Percentiles rank a stretch among this genome's conserved stretches.
Evolutionary conservation across 768 basidiomycete genomes (phyloP).

Genomic region (Pleurotus tuber-regium): DNA sequence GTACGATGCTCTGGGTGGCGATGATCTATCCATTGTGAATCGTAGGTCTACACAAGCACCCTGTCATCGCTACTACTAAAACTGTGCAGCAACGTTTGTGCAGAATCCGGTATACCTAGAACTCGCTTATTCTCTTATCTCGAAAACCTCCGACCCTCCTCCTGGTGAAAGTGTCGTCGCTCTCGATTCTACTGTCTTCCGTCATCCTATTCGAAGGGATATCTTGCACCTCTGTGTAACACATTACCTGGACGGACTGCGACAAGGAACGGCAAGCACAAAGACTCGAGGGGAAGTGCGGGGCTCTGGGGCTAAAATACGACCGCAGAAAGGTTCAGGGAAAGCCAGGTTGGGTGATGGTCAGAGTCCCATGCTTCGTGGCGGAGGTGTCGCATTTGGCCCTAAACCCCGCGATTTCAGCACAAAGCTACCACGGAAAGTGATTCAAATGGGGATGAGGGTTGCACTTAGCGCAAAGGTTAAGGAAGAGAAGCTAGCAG

Average conservation of each 20-base stretch:
- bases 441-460: slow-evolving; percentile 89
- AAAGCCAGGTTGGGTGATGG: slow-evolving; percentile 86
- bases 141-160: slow-evolving; percentile 32
- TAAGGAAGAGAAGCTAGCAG: slow-evolving; percentile 67
- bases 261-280: slow-evolving; percentile 90
- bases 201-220: slow-evolving; percentile 85
- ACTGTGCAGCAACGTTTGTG: slow-evolving; percentile 32
- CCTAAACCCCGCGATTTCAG: slow-evolving; percentile 91
- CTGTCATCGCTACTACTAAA: slow-evolving; percentile 1
- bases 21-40: no score
- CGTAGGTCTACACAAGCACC: neutral
- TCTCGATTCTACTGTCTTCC: slow-evolving; percentile 81
- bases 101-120: slow-evolving; percentile 54
- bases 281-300: slow-evolving; percentile 90
- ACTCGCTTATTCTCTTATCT: slow-evolving; percentile 57
- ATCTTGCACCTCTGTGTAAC: slow-evolving; percentile 91
- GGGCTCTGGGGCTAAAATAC: slow-evolving; percentile 87
- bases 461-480: slow-evolving; percentile 86
- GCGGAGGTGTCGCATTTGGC: slow-evolving; percentile 92
- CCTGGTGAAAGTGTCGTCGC: slow-evolving; percentile 50
- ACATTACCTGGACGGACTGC: slow-evolving; percentile 81
- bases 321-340: slow-evolving; percentile 90
- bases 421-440: slow-evolving; percentile 90
- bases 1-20: no score
- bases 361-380: slow-evolving; percentile 82